Conservation (phyloP, 164 flowering plant genomes). For the Santalum album region DNA sequence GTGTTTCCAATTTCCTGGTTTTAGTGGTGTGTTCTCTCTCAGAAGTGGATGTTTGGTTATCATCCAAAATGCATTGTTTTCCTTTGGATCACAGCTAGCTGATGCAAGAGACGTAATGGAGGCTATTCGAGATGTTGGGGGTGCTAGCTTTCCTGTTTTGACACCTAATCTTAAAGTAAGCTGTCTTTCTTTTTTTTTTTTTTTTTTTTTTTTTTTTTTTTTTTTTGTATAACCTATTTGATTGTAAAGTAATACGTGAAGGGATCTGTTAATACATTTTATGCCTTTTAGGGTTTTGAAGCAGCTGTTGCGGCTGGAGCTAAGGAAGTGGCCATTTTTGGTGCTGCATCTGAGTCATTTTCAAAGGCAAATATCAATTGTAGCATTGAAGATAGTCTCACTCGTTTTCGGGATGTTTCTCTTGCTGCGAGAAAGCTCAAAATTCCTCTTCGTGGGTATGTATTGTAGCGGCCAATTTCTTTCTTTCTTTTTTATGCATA, state of each 20-base stretch:
- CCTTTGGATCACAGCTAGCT: conserved; percentile 45
- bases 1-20: no score
- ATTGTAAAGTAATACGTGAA: no score
- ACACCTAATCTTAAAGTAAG: conserved; percentile 1
- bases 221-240: not conserved
- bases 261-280: not conserved
- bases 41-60: no score
- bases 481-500: no score
- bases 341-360: conserved; percentile 94
- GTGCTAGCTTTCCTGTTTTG: not conserved
- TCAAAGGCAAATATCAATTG: conserved; percentile 94
- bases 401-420: conserved; percentile 68
- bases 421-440: conserved; percentile 69
- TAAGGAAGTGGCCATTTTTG: conserved; percentile 91
- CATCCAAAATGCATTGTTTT: not conserved
- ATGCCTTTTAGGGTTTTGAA: conserved; percentile 65
- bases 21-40: no score
- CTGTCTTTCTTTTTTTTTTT: not conserved
- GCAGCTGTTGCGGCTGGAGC: conserved; percentile 97
- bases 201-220: no score
- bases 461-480: no score
- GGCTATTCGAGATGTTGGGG: not conserved
- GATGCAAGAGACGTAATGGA: conserved; percentile 33
- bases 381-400: conserved; percentile 81
- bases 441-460: conserved; percentile 94